Evolutionary conservation across 2,329 filamentous ascomycete species (phyloP), one percentile per base, ranked within the genome.

Genomic region (Phaeosphaeriaceae sp.): DNA sequence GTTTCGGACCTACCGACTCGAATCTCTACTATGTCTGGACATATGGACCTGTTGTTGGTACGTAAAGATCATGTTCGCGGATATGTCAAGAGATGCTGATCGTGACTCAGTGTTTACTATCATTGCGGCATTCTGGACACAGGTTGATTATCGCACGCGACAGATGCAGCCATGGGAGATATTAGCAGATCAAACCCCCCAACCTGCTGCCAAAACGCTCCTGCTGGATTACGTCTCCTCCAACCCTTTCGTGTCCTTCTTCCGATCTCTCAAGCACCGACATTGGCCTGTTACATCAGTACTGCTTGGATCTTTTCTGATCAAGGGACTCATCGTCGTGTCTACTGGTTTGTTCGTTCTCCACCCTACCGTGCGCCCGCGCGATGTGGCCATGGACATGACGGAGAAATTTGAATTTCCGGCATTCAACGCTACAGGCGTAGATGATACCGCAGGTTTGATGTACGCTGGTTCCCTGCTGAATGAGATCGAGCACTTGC

Each of bases 21-120:
- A 27, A 54, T 17, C 17, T 54, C 7, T 52, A 59, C 20, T 59
- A 59, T 31, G 25, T 59, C 7, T 59, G 53, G 53, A 59, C 57
- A 19, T 61, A 61, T 24, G 52, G 58, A 13, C 58, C 58, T 1
- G 58, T 55, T 24, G 58, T 55, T 11, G 52, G 58, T 61, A 41
- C 9, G 7, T 40, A 15, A 33, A n/a, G 20, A 6, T 20, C 2
- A 21, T 41, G 9, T 15, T 5, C 48, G 22, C 31, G 20, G 2
- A 13, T 25, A 15, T 10, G 4, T 33, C 25, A 13, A 19, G 25
- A 6, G 13, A 20, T 19, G n/a, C 27, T 36, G 33, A 49, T 15
- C 3, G 9, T 20, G 17, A n/a, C 21, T 36, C 41, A 61, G 58
- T 61, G 6, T 48, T 61, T 5, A 52, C 56, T 2, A n/a, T 56